phyloP scores from a whole-genome alignment of 306 rosid species.

The Inga oerstediana region DNA sequence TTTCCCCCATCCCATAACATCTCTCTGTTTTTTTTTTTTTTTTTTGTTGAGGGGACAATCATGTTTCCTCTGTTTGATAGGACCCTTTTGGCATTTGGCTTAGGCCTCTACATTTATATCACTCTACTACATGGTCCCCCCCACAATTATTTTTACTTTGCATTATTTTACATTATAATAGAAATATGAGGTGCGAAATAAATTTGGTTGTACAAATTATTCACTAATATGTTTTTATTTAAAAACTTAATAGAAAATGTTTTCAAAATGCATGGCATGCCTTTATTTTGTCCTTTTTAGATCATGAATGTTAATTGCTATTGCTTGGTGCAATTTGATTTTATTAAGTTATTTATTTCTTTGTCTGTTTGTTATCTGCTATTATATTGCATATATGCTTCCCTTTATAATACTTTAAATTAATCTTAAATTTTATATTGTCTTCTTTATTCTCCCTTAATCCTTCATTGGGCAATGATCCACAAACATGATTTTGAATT shows the following conservation, averaged over 20 bases:
- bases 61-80: slow-evolving; percentile 19
- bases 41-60: background rate
- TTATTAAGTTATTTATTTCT: background rate
- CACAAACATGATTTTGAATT: background rate
- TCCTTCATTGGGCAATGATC: background rate
- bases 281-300: background rate
- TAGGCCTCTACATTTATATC: background rate
- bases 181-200: background rate
- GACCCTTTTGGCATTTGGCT: background rate
- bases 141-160: background rate
- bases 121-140: background rate
- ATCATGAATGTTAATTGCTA: background rate
- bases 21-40: background rate
- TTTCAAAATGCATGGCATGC: background rate
- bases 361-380: background rate
- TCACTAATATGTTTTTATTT: background rate
- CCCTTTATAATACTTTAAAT: background rate
- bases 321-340: background rate
- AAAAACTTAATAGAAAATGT: background rate
- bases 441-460: background rate
- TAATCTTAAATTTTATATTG: background rate
- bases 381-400: background rate
- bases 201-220: background rate
- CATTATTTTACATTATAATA: background rate
- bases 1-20: background rate